phyloP scores from a whole-genome alignment of 345 rosid genomes.

The Psidium guajava region DNA sequence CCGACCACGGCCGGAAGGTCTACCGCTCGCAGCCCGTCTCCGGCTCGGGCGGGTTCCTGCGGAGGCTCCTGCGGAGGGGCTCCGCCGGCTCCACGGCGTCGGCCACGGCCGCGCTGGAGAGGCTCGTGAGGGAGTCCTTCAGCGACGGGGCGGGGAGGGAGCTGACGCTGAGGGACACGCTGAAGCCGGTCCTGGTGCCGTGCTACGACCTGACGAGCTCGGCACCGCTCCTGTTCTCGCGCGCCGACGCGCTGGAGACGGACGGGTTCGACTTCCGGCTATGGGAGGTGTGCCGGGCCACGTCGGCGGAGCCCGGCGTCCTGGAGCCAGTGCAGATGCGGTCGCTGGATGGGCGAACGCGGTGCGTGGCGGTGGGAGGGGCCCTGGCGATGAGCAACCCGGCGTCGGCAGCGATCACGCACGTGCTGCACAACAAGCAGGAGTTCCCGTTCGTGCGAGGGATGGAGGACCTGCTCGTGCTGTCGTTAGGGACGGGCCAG shows the following conservation, averaged over 20 bases:
- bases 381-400: constrained; percentile 87
- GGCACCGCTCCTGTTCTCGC: constrained; percentile 87
- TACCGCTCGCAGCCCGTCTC: constrained; percentile 24
- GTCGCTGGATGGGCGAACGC: constrained; percentile 67
- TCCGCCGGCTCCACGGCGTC: constrained; percentile 22
- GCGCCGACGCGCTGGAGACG: constrained; percentile 95
- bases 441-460: constrained; percentile 97
- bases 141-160: constrained; percentile 22
- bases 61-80: constrained; percentile 34
- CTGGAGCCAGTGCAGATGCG: constrained; percentile 59
- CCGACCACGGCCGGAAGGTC: constrained; percentile 51
- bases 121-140: constrained; percentile 58
- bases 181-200: constrained; percentile 80
- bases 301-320: constrained; percentile 80
- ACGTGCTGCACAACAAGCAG: constrained; percentile 91
- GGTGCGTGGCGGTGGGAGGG: constrained; percentile 81
- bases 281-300: constrained; percentile 89
- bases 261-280: constrained; percentile 76
- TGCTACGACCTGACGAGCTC: constrained; percentile 82
- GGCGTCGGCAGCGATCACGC: constrained; percentile 89
- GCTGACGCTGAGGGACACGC: constrained; percentile 75
- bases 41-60: constrained; percentile 19
- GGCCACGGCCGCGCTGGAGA: constrained; percentile 43
- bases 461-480: constrained; percentile 82
- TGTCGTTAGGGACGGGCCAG: constrained; percentile 81